A percentile compares a stretch with the other conserved stretches of the same genome.
Evolutionary conservation across 345 rosid genomes (phyloP).

Genomic region (Abelmoschus esculentus): DNA sequence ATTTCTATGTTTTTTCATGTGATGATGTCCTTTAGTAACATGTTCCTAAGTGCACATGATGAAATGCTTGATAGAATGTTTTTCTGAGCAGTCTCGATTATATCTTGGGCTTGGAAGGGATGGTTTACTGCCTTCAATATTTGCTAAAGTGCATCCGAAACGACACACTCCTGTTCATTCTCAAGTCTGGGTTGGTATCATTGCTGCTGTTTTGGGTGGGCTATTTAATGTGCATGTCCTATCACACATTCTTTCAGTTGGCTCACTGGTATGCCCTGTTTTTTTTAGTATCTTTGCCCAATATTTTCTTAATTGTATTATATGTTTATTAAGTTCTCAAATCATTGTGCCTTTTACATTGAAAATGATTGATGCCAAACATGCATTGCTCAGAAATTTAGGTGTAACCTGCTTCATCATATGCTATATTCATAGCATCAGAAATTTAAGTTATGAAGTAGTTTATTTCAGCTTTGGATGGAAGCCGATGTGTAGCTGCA

Average conservation of each 20-base stretch:
- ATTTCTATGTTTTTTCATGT: not conserved
- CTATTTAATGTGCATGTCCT: constrained; percentile 70
- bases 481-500: not conserved
- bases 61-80: constrained; percentile 23
- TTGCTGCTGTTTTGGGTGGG: constrained; percentile 73
- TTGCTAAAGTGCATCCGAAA: constrained; percentile 75
- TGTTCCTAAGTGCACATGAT: constrained; percentile 9
- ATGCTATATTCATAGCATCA: not conserved
- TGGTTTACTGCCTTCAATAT: constrained; percentile 81
- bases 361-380: not conserved
- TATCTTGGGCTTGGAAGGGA: constrained; percentile 95
- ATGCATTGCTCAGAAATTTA: not conserved
- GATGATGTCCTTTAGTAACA: not conserved
- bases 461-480: not conserved
- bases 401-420: not conserved
- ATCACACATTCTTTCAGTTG: constrained; percentile 93
- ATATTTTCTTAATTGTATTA: not conserved
- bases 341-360: not conserved
- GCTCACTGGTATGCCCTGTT: constrained; percentile 64
- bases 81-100: constrained; percentile 65
- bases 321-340: not conserved
- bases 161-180: constrained; percentile 85
- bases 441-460: not conserved
- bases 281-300: not conserved
- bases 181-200: constrained; percentile 89